Evolutionary conservation across 331 rosid genomes (phyloP).

Genomic region (Quercus tomentella): DNA sequence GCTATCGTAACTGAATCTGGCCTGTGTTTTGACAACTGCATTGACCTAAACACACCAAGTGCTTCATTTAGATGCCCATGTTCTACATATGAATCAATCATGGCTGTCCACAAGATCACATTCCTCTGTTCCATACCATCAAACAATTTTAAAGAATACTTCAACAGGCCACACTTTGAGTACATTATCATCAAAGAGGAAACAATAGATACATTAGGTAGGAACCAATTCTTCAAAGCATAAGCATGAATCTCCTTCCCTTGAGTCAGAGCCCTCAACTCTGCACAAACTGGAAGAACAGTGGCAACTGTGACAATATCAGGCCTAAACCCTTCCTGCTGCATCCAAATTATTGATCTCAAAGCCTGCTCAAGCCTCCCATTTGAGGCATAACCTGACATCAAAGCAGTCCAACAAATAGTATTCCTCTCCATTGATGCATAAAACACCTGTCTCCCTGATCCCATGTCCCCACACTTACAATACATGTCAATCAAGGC

Average conservation of each 20-base stretch:
- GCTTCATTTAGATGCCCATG: constrained; percentile 44
- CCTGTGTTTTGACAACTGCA: constrained; percentile 62
- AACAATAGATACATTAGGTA: constrained; percentile 58
- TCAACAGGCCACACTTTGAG: constrained; percentile 57
- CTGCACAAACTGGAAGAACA: constrained; percentile 68
- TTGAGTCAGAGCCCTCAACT: constrained; percentile 51
- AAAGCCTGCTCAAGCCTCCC: constrained; percentile 79
- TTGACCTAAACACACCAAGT: constrained; percentile 53
- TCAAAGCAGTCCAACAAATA: constrained; percentile 82
- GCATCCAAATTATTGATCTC: constrained; percentile 81
- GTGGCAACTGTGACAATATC: constrained; percentile 74
- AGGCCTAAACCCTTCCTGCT: constrained; percentile 85
- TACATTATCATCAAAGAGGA: constrained; percentile 78
- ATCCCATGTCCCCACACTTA: constrained; percentile 71
- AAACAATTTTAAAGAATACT: constrained; percentile 50
- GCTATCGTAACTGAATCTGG: constrained; percentile 65
- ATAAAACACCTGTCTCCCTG: constrained; percentile 65
- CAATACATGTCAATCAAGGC: constrained; percentile 87
- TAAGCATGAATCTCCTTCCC: constrained; percentile 86
- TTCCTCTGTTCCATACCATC: constrained; percentile 51
- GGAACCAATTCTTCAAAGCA: constrained; percentile 63
- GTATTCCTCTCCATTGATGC: constrained; percentile 61
- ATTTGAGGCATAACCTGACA: constrained; percentile 70
- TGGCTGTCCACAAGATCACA: constrained; percentile 72
- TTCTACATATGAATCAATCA: constrained; percentile 63